These are phyloP conservation scores for Eucalyptus coolabah DNA, from an alignment of 345 rosid genomes.

Conservation along the genomic window DNA sequence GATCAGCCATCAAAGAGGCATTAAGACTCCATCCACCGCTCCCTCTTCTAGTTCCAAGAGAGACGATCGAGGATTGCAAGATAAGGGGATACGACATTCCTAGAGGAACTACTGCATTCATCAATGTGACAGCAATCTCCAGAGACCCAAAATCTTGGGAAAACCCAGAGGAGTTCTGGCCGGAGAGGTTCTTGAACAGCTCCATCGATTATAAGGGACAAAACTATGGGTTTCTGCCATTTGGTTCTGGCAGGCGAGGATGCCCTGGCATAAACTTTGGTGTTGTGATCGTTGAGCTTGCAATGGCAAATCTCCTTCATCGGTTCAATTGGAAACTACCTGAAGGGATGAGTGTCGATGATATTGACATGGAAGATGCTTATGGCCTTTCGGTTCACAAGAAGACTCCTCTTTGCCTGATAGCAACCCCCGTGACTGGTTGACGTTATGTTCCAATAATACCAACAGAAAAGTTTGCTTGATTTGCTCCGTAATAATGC, in stretches of 20 bases:
- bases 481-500: neutral
- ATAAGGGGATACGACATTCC: conserved; percentile 23
- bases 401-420: conserved; percentile 30
- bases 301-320: conserved; percentile 31
- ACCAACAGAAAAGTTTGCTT: neutral
- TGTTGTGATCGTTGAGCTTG: conserved; percentile 15
- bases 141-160: conserved; percentile 19
- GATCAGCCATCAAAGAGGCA: conserved; percentile 10
- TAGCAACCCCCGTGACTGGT: neutral
- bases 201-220: conserved; percentile 35
- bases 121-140: conserved; percentile 8
- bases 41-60: conserved; percentile 23
- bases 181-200: conserved; percentile 23
- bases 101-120: conserved; percentile 11
- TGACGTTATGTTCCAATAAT: neutral
- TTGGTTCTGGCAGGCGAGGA: conserved; percentile 52
- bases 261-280: conserved; percentile 51
- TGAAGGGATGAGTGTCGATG: neutral
- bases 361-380: conserved; percentile 37
- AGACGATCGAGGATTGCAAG: conserved; percentile 6
- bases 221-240: conserved; percentile 37
- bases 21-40: conserved; percentile 26
- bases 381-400: conserved; percentile 27
- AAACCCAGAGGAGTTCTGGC: conserved; percentile 19
- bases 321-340: conserved; percentile 45